Evolutionary conservation across 345 rosid genomes (phyloP).

Genomic region (Pistacia integerrima): DNA sequence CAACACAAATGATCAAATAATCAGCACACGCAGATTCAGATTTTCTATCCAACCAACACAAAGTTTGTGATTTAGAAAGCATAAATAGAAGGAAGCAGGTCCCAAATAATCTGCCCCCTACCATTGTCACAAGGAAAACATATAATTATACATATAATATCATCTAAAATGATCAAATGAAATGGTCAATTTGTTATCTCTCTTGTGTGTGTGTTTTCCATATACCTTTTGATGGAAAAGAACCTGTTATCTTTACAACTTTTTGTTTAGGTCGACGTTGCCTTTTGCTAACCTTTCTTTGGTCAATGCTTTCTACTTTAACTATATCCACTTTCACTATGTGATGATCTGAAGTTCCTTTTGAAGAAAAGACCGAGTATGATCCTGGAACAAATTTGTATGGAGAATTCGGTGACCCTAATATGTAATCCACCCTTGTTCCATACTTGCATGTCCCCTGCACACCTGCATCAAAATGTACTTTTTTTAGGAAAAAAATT

Average conservation of each 20-base stretch:
- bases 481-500: neutral
- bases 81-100: neutral
- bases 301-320: constrained; percentile 25
- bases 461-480: constrained; percentile 49
- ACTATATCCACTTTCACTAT: constrained; percentile 80
- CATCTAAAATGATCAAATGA: neutral
- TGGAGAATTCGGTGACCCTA: constrained; percentile 76
- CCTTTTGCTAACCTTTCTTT: constrained; percentile 21
- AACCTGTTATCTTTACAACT: constrained; percentile 45
- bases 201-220: constrained; percentile 51
- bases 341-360: constrained; percentile 98
- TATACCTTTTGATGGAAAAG: constrained; percentile 50
- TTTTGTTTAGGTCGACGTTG: constrained; percentile 39
- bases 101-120: constrained; percentile 12
- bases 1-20: too few species aligned
- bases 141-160: neutral
- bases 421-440: constrained; percentile 82
- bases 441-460: constrained; percentile 99
- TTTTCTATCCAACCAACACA: neutral
- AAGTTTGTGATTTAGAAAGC: constrained; percentile 17
- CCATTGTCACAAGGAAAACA: neutral
- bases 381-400: constrained; percentile 85
- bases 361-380: constrained; percentile 83
- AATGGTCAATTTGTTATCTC: neutral
- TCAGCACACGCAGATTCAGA: neutral